Evolutionary conservation across 2,329 filamentous ascomycete species (phyloP).

Genomic region (Penicillium paneum): DNA sequence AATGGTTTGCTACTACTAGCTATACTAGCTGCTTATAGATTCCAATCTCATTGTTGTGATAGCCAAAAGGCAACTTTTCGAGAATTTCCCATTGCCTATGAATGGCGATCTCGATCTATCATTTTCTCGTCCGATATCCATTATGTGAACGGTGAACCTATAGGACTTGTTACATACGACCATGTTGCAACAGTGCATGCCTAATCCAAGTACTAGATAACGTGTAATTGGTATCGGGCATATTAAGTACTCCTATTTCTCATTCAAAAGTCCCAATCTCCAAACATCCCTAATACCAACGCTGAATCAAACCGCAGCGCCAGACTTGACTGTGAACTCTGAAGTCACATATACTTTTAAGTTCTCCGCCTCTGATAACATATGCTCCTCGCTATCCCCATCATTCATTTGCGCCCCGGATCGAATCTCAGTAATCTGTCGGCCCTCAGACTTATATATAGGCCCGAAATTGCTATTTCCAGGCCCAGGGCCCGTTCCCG

Average conservation of each 20-base stretch:
- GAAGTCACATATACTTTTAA: background rate
- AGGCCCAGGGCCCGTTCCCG: background rate
- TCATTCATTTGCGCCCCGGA: background rate
- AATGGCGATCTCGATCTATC: background rate
- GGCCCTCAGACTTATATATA: background rate
- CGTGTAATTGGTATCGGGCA: background rate
- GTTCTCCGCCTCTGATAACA: background rate
- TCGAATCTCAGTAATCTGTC: background rate
- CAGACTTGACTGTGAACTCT: background rate
- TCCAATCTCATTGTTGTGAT: conserved; percentile 1
- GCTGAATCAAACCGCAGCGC: background rate
- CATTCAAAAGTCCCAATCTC: background rate
- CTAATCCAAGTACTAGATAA: background rate
- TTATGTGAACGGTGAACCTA: background rate
- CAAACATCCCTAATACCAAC: background rate
- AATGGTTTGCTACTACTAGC: background rate
- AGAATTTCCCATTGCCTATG: background rate
- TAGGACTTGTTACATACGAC: too few species aligned
- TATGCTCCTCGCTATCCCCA: background rate
- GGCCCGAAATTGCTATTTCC: background rate
- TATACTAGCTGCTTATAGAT: conserved; percentile 3
- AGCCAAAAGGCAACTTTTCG: background rate
- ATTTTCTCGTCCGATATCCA: background rate
- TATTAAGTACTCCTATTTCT: background rate
- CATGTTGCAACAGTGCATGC: background rate